phyloP scores from a whole-genome alignment of 2,329 filamentous ascomycete genomes.

The Xylariaceae sp. region DNA sequence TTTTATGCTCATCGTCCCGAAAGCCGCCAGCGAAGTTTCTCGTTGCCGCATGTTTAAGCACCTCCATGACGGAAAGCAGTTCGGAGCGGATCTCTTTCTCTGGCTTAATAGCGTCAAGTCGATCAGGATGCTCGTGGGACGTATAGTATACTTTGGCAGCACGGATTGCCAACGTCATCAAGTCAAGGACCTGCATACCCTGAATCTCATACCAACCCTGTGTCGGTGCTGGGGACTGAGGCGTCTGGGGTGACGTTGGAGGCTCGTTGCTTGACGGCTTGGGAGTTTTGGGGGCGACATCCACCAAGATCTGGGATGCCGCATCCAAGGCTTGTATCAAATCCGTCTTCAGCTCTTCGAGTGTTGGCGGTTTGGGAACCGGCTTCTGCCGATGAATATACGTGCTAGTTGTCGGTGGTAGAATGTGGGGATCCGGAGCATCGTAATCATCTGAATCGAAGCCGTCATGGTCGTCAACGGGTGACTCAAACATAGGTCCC shows the following conservation, averaged over 20 bases:
- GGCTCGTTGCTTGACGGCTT: conserved; percentile 6
- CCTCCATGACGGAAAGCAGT: conserved; percentile 80
- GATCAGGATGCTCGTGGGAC: conserved; percentile 79
- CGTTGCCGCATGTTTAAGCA: conserved; percentile 85
- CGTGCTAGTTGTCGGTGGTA: conserved; percentile 95
- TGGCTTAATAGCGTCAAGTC: conserved; percentile 79
- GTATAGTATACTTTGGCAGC: conserved; percentile 97
- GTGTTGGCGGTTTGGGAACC: conserved; percentile 78
- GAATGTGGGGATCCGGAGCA: conserved; percentile 69
- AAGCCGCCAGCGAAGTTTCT: conserved; percentile 83
- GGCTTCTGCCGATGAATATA: conserved; percentile 83
- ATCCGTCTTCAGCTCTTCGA: conserved; percentile 67
- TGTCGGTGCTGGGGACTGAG: conserved; percentile 29
- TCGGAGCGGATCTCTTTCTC: conserved; percentile 84
- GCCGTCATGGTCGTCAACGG: conserved; percentile 38
- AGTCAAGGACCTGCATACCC: conserved; percentile 86
- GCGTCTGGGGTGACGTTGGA: conserved; percentile 9
- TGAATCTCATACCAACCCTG: conserved; percentile 81
- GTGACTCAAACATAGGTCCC: conserved; percentile 42
- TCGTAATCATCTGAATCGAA: conserved; percentile 58
- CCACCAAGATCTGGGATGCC: conserved; percentile 57
- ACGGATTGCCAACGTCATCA: conserved; percentile 90
- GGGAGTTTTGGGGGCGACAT: conserved; percentile 40
- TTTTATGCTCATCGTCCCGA: conserved; percentile 69
- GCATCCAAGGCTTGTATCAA: conserved; percentile 40